Percentiles rank a stretch among this genome's conserved stretches.
phyloP scores from a whole-genome alignment of 306 rosid species.

The Calophaca sinica region DNA sequence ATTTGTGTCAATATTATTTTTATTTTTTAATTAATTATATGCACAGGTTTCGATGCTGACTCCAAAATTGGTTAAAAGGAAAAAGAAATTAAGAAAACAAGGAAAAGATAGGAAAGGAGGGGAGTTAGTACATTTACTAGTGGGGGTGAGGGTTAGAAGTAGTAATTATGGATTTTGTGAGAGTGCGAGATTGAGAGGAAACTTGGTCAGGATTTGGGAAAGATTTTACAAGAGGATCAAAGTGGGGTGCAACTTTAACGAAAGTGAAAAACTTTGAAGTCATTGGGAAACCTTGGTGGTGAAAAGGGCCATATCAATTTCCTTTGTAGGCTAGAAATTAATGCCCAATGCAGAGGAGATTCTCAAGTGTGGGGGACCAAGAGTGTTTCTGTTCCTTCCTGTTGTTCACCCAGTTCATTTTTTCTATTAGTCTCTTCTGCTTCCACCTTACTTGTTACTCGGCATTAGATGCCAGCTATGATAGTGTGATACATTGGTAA shows the following conservation, averaged over 20 bases:
- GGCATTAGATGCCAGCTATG: too few species aligned
- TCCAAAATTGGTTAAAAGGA: too few species aligned
- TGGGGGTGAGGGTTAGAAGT: neutral
- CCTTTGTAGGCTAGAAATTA: slow-evolving; percentile 40
- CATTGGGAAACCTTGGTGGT: slow-evolving; percentile 41
- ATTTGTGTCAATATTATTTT: too few species aligned
- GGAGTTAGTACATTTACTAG: neutral
- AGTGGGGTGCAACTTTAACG: slow-evolving; percentile 24
- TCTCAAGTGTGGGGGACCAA: slow-evolving; percentile 48
- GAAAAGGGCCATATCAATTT: slow-evolving; percentile 39
- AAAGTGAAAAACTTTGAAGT: slow-evolving; percentile 33
- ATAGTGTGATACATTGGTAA: too few species aligned
- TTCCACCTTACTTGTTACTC: too few species aligned
- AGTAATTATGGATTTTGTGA: too few species aligned
- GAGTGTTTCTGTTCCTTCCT: slow-evolving; percentile 39
- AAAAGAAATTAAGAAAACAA: too few species aligned
- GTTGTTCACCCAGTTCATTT: too few species aligned
- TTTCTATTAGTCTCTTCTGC: too few species aligned
- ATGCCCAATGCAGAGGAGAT: slow-evolving; percentile 52
- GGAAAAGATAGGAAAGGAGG: neutral
- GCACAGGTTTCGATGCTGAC: too few species aligned
- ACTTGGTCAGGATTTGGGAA: slow-evolving; percentile 45
- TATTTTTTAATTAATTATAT: too few species aligned
- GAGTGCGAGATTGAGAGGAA: slow-evolving; percentile 36
- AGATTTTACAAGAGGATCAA: slow-evolving; percentile 47